Evolutionary conservation across 2,329 filamentous ascomycete species (phyloP).

Genomic region (Trichoderma harzianum): DNA sequence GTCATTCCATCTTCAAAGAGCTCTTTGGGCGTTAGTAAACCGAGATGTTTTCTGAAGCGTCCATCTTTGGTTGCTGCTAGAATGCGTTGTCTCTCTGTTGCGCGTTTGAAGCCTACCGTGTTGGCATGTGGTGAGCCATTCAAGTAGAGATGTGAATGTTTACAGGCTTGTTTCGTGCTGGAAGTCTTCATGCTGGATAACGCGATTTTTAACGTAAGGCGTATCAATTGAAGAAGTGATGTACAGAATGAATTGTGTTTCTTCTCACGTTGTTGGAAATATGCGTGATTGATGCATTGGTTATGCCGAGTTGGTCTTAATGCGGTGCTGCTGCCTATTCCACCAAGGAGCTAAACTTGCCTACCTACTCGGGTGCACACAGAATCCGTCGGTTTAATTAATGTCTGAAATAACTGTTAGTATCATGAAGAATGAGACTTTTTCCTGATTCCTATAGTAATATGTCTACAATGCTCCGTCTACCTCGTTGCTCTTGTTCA

Average conservation of each 20-base stretch:
- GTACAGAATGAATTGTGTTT: neutral
- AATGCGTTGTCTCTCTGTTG: constrained; percentile 27
- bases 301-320: neutral
- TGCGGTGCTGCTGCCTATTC: neutral
- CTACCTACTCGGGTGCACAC: too few species aligned
- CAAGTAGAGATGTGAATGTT: constrained; percentile 10
- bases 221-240: neutral
- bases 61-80: constrained; percentile 29
- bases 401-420: neutral
- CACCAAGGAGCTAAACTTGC: neutral
- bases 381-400: neutral
- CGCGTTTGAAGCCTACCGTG: constrained; percentile 28
- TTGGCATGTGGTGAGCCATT: constrained; percentile 10
- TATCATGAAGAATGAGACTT: rapidly evolving
- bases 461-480: neutral
- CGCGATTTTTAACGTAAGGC: neutral
- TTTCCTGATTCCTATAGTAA: neutral
- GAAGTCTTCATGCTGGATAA: neutral
- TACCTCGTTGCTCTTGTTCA: neutral
- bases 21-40: constrained; percentile 17
- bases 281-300: neutral
- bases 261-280: neutral
- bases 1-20: constrained; percentile 25
- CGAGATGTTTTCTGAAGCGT: constrained; percentile 20
- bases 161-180: neutral